These are phyloP conservation scores for Calonectria honghensis DNA, from an alignment of 2,329 filamentous ascomycete genomes.

Conservation along the genomic window DNA sequence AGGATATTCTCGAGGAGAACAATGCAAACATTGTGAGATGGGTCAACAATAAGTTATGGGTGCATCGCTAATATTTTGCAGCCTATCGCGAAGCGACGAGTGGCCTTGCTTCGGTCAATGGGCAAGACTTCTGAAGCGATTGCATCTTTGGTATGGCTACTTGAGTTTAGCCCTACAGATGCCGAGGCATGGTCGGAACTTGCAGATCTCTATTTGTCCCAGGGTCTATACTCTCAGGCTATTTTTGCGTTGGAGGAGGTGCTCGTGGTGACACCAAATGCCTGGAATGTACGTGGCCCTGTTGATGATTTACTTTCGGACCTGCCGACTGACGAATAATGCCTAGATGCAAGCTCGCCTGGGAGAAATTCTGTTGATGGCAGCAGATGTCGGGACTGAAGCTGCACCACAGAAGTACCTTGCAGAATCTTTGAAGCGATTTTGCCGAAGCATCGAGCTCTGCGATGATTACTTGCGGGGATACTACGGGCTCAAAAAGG, in stretches of 20 bases:
- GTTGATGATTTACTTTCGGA: constrained; percentile 21
- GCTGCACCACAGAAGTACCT: constrained; percentile 72
- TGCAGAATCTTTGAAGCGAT: constrained; percentile 86
- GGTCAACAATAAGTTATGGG: background rate
- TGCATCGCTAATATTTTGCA: constrained; percentile 61
- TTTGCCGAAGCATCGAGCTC: constrained; percentile 92
- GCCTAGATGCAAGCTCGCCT: constrained; percentile 88
- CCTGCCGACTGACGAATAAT: constrained; percentile 45
- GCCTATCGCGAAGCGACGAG: constrained; percentile 89
- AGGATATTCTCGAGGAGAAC: constrained; percentile 82
- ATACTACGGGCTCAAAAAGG: constrained; percentile 92
- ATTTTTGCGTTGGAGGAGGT: constrained; percentile 95
- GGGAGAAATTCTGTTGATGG: constrained; percentile 88
- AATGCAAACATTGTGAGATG: constrained; percentile 84
- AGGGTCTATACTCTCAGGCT: constrained; percentile 87
- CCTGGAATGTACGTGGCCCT: constrained; percentile 86
- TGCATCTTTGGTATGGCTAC: constrained; percentile 80
- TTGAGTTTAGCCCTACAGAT: constrained; percentile 92
- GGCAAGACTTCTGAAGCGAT: constrained; percentile 84
- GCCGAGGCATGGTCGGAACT: constrained; percentile 95
- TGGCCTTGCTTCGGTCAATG: constrained; percentile 86
- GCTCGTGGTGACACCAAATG: constrained; percentile 88
- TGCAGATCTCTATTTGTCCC: constrained; percentile 87
- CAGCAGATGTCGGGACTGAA: constrained; percentile 68
- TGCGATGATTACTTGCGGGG: constrained; percentile 95